These are phyloP conservation scores for Phalaenopsis hybrid DNA, from an alignment of 116 monocot genomes.

Conservation along the genomic window DNA sequence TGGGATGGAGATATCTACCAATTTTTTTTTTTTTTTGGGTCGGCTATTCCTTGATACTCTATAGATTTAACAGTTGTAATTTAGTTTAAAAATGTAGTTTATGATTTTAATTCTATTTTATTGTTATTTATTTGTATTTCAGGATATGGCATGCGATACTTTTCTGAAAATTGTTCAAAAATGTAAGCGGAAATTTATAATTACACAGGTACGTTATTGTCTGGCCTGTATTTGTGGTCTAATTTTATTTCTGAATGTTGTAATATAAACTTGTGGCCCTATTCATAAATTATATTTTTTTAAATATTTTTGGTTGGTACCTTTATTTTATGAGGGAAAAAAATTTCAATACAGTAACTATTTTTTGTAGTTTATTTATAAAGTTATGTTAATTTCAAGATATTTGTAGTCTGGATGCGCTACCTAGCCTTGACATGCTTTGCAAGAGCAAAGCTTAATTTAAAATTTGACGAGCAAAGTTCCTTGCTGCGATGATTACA, in stretches of 20 bases:
- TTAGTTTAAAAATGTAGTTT: no score
- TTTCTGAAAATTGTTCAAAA: conserved; percentile 99
- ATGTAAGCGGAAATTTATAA: conserved; percentile 94
- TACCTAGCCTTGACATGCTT: not conserved
- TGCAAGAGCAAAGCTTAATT: not conserved
- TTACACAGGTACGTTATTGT: conserved; percentile 46
- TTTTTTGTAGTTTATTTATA: not conserved
- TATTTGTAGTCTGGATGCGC: not conserved
- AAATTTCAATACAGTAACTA: not conserved
- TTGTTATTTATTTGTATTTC: conserved; percentile 9
- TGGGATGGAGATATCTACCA: not conserved
- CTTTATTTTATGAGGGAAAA: not conserved
- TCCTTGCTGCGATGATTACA: not conserved
- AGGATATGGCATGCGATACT: conserved; percentile 99
- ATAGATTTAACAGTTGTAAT: not conserved
- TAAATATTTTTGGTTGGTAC: not conserved
- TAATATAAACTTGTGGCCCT: not conserved
- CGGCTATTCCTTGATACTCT: not conserved
- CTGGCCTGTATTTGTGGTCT: not conserved
- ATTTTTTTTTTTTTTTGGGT: not conserved
- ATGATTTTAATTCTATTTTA: not conserved
- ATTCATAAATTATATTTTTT: not conserved
- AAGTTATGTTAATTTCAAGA: no score
- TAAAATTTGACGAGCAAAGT: not conserved
- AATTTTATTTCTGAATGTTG: not conserved